Evolutionary conservation across 164 flowering plant genomes (phyloP), one percentile per base, ranked within the genome.

Genomic region (Aristolochia fimbriata): DNA sequence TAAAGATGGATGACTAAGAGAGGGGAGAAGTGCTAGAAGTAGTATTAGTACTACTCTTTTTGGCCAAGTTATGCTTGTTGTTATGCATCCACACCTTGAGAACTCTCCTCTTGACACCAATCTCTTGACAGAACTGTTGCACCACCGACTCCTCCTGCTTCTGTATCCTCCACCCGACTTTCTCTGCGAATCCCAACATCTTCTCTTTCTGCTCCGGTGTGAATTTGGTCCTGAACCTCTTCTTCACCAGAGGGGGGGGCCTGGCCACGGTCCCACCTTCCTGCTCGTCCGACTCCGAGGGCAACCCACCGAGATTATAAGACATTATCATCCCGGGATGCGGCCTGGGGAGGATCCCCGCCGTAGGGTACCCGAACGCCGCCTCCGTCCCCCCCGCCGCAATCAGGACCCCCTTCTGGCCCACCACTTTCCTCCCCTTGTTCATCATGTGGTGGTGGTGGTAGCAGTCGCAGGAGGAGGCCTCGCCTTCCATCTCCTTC

Each of bases 51-150:
- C 62, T 19, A 57, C 57, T 78, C 70, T 85, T 83, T 77, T 83
- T 86, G 62, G 87, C 83, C 22, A 84, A 71, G 70, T 68, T 83
- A 65, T 83, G 88, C 77, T 89, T 87, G 84, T 89, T 89, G 75
- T 89, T 89, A 69, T 89, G 97, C 97, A 89, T 89, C 97, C 97
- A 89, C 15, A 89, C 97, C 71, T 89, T 90, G 62, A 90, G 84
- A 19, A 90, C 97, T 63, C 95, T 78, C 66, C 95, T 84, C 69
- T 80, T 86, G 58, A 91, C 74, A 0, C 97, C 97, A 76, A 87
- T 68, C 67, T 91, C 93, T 63, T 87, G 91, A 55, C 97, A 91
- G 65, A 91, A 81, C 54, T 84, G 88, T 66, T 86, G 93, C 72
- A 91, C 88, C 56, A 76, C 84, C 8, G 64, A 37, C 52, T 86